Evolutionary conservation across 306 rosid genomes (phyloP), one percentile per base, ranked within the genome.

Genomic region (Hylodesmum podocarpum): DNA sequence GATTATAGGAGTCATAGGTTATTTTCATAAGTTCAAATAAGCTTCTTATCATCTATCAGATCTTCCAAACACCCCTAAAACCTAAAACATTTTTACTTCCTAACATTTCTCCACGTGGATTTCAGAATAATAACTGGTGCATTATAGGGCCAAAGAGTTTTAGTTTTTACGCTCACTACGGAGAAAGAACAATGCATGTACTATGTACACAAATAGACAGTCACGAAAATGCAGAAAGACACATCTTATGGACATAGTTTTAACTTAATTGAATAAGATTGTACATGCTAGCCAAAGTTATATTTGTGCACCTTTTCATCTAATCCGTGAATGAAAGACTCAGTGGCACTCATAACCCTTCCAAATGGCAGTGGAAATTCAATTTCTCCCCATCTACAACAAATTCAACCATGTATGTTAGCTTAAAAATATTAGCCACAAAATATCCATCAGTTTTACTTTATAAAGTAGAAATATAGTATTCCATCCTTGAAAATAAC

Each of bases 291-390:
- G 51, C 34, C 55, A 8, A 63, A 75, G 82, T 59, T 72, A 81
- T 62, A 64, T 61, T 68, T 36, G 19, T 9, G 24, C 71, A 94
- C 98, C 98, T 92, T 94, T 80, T 90, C 97, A 83, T 94, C 98
- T 43, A 94, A 85, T 74, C 93, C 97, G 57, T 92, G 97, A 71
- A 94, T 84, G 75, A 86, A 89, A 81, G 90, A 87, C 51, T 94
- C 97, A 2, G 98, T 82, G 46, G 94, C 51, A 79, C 87, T 90
- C 98, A 94, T 84, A 73, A 94, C 97, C 78, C 98, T 87, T 86
- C 98, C 98, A 75, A 94, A 94, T 31, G 98, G 97, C 88, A 94
- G 49, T 76, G 98, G 97, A 63, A 94, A 94, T 77, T 91, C 93
- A 59, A 92, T 79, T 83, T 78, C 18, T 53, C 96, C 97, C 98